Conservation (phyloP, 306 rosid species). For the Vigna hirtella region DNA sequence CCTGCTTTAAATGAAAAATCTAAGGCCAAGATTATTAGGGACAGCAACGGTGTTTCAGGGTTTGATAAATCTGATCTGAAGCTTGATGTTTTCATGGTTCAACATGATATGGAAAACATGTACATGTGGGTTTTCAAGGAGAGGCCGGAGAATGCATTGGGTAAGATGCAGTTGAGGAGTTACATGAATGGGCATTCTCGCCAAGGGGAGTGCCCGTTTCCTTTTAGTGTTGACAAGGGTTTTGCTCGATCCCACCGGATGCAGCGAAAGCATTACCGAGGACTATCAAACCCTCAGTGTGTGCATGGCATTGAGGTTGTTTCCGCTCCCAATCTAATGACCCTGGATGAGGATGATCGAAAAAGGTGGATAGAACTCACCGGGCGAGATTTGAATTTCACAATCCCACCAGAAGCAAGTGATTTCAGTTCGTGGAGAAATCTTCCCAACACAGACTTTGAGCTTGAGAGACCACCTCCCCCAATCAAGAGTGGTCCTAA, state of each 20-base stretch:
- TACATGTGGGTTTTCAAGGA: conserved; percentile 99
- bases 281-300: conserved; percentile 94
- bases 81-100: conserved; percentile 92
- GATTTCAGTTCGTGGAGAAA: conserved; percentile 93
- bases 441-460: conserved; percentile 82
- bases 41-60: conserved; percentile 76
- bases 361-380: conserved; percentile 93
- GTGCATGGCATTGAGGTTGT: conserved; percentile 87
- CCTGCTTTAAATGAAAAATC: conserved; percentile 77
- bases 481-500: conserved; percentile 61
- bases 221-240: conserved; percentile 85
- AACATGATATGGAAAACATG: conserved; percentile 98
- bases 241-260: conserved; percentile 93
- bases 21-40: conserved; percentile 76
- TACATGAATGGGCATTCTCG: conserved; percentile 99
- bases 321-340: conserved; percentile 66
- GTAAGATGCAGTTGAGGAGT: conserved; percentile 98
- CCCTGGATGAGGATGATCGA: conserved; percentile 73
- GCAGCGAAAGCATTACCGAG: conserved; percentile 94
- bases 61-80: conserved; percentile 87
- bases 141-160: conserved; percentile 90
- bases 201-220: conserved; percentile 92
- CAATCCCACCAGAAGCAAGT: conserved; percentile 82
- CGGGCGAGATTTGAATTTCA: conserved; percentile 81
- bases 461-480: conserved; percentile 79